These are phyloP conservation scores for Tilletia horrida DNA, from an alignment of 1,284 basidiomycete species.

Conservation along the genomic window DNA sequence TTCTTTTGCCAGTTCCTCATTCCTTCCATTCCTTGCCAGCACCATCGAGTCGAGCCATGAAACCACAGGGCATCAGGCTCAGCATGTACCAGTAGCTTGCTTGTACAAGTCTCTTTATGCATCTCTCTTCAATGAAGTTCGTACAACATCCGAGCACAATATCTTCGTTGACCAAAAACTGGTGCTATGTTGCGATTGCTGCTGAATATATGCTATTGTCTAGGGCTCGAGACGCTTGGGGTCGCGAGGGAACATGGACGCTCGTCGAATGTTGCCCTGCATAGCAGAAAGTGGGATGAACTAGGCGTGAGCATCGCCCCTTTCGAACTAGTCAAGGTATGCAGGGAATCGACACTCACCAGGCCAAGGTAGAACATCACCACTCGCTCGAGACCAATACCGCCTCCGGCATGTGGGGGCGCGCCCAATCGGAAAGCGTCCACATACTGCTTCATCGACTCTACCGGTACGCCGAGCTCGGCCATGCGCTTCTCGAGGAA, in stretches of 20 bases:
- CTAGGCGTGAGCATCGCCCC: too few species aligned
- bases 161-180: too few species aligned
- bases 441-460: constrained; percentile 81
- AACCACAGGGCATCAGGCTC: background rate
- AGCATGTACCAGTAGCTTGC: constrained; percentile 2
- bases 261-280: constrained; percentile 91
- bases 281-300: constrained; percentile 56
- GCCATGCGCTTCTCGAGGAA: constrained; percentile 80
- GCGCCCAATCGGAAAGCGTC: constrained; percentile 93
- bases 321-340: background rate
- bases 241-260: constrained; percentile 80
- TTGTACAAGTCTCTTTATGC: background rate
- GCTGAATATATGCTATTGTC: constrained; percentile 18
- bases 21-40: too few species aligned
- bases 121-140: background rate
- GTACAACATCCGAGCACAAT: too few species aligned
- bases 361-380: constrained; percentile 71
- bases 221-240: constrained; percentile 55
- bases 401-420: constrained; percentile 68
- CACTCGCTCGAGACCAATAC: constrained; percentile 78
- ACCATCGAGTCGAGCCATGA: background rate
- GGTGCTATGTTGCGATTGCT: too few species aligned
- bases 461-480: constrained; percentile 70
- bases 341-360: constrained; percentile 19
- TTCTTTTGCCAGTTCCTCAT: too few species aligned